Conservation (phyloP, 495 filamentous ascomycete species). For the Tuber calosporum region DNA sequence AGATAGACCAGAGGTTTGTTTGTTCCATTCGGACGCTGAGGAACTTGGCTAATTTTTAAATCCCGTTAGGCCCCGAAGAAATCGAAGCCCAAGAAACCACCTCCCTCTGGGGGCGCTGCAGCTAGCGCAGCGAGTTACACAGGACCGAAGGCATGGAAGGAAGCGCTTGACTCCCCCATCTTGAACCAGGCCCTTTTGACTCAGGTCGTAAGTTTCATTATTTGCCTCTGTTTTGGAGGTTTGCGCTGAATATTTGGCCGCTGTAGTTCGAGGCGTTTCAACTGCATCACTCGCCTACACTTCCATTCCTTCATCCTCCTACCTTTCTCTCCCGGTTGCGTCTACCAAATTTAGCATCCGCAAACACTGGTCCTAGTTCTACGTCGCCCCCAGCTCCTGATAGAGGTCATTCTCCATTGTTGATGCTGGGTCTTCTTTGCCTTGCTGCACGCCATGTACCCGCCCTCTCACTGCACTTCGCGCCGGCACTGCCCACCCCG, state of each 20-base stretch:
- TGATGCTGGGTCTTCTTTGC: constrained; percentile 69
- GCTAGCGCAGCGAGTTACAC: constrained; percentile 46
- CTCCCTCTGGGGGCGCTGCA: constrained; percentile 18
- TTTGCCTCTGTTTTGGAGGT: constrained; percentile 4
- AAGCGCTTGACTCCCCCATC: constrained; percentile 39
- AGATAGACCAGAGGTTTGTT: constrained; percentile 33
- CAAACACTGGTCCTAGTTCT: constrained; percentile 19
- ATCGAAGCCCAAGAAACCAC: constrained; percentile 37
- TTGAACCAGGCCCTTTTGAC: constrained; percentile 42
- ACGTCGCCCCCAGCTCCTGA: constrained; percentile 33
- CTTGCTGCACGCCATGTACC: constrained; percentile 73
- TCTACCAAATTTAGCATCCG: constrained; percentile 40
- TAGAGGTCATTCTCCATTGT: constrained; percentile 49
- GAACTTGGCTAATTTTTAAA: not conserved
- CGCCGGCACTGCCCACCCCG: constrained; percentile 50
- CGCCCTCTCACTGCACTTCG: constrained; percentile 59
- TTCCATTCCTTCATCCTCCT: constrained; percentile 75
- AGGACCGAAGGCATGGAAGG: constrained; percentile 62
- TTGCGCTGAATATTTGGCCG: constrained; percentile 19
- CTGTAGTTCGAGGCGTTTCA: constrained; percentile 69
- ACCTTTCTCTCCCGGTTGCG: constrained; percentile 60
- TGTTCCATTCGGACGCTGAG: not conserved
- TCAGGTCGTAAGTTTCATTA: constrained; percentile 43
- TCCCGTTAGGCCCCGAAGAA: constrained; percentile 34
- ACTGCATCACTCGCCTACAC: constrained; percentile 70